These are phyloP conservation scores for Santalum album DNA, from an alignment of 164 flowering plant species.

Conservation along the genomic window DNA sequence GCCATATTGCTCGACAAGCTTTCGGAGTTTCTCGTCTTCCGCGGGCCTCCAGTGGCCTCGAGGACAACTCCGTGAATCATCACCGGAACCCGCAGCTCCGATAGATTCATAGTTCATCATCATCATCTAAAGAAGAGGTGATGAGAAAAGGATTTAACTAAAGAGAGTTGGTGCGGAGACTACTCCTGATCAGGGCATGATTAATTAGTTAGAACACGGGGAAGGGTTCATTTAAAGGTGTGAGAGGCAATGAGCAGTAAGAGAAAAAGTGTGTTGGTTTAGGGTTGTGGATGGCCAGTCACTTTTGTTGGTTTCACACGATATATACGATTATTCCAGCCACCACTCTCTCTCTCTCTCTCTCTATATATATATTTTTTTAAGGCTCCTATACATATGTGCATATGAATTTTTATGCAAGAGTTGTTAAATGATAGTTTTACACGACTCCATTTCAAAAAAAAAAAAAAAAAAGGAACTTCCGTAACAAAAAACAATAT, in stretches of 20 bases:
- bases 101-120: slow-evolving; percentile 35
- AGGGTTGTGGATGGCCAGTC: slow-evolving; percentile 68
- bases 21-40: slow-evolving; percentile 66
- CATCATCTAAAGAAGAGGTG: background rate
- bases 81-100: slow-evolving; percentile 17
- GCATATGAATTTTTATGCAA: too few relatives aligned
- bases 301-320: slow-evolving; percentile 71
- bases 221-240: too few relatives aligned
- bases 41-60: slow-evolving; percentile 89
- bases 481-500: too few relatives aligned
- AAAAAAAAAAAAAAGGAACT: too few relatives aligned
- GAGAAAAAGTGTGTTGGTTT: slow-evolving; percentile 33
- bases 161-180: too few relatives aligned
- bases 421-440: too few relatives aligned
- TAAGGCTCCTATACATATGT: background rate
- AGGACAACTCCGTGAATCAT: slow-evolving; percentile 41
- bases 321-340: too few relatives aligned
- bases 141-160: too few relatives aligned
- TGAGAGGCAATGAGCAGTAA: slow-evolving; percentile 2
- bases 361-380: background rate
- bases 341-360: too few relatives aligned
- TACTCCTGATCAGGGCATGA: too few relatives aligned
- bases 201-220: too few relatives aligned
- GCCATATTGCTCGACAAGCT: slow-evolving; percentile 63
- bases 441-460: too few relatives aligned